Conservation (phyloP, 2,329 filamentous ascomycete species). For the Coleophoma eucalyptorum region DNA sequence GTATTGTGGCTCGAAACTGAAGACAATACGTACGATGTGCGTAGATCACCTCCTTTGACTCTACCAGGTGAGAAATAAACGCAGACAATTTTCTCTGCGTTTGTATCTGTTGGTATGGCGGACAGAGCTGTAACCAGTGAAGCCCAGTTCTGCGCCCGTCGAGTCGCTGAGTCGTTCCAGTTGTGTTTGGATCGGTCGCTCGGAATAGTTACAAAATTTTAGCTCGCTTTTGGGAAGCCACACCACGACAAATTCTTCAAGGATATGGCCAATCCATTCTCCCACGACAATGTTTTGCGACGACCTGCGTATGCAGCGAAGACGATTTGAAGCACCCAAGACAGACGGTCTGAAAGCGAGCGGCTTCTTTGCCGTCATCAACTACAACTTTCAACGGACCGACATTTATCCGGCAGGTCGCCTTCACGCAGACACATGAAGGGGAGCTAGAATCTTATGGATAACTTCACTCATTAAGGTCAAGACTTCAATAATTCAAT, state of each 20-base stretch:
- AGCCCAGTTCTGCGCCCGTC: too few relatives aligned
- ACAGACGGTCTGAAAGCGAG: not conserved
- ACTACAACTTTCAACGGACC: not conserved
- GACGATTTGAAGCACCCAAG: not conserved
- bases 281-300: not conserved
- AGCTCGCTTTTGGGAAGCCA: not conserved
- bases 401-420: not conserved
- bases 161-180: too few relatives aligned
- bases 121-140: too few relatives aligned
- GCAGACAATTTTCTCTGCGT: too few relatives aligned
- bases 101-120: too few relatives aligned
- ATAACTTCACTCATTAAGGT: too few relatives aligned
- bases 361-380: not conserved
- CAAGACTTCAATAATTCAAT: too few relatives aligned
- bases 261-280: conserved; percentile 28
- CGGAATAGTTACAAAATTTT: not conserved
- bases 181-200: too few relatives aligned
- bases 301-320: not conserved
- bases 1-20: too few relatives aligned
- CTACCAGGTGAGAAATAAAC: too few relatives aligned
- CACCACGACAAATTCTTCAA: conserved; percentile 12
- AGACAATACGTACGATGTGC: too few relatives aligned
- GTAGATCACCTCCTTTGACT: too few relatives aligned
- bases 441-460: not conserved
- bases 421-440: not conserved